These are phyloP conservation scores for Sorghum bicolor DNA, from an alignment of 176 grass and related monocot species.

Conservation along the genomic window Sorghum_bicolor_NCBIv3 NC_012872.2:53158001-53158500, in stretches of 20 bases:
- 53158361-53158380: conserved; percentile 69
- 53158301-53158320: conserved; percentile 67
- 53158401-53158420: not conserved
- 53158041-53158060: not conserved
- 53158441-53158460: not conserved
- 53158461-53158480: not conserved
- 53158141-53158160: not conserved
- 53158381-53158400: conserved; percentile 8
- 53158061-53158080: not conserved
- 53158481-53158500: not conserved
- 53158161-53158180: conserved; percentile 11
- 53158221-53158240: conserved; percentile 74
- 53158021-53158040: not conserved
- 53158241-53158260: conserved; percentile 57
- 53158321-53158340: conserved; percentile 83
- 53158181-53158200: conserved; percentile 61
- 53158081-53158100: not conserved
- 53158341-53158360: conserved; percentile 87
- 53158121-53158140: not conserved
- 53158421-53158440: not conserved
- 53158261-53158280: conserved; percentile 82
- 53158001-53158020: not conserved
- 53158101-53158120: not conserved
- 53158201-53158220: conserved; percentile 79
- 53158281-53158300: conserved; percentile 85